Conservation (phyloP, 257 asterid genomes). For the Petunia secreta region DNA sequence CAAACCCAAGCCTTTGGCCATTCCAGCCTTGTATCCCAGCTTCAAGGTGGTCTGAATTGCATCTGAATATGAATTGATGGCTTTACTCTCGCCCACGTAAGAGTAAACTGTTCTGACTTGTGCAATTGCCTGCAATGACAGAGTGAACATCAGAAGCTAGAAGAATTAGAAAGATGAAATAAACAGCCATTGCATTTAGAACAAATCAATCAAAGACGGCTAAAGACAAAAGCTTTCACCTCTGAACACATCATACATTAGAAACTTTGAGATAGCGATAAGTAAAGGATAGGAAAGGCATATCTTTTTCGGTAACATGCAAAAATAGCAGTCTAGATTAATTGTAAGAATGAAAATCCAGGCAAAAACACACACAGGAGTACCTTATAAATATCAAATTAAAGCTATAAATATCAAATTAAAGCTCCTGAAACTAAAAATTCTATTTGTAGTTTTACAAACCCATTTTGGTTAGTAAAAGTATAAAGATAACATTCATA, state of each 20-base stretch:
- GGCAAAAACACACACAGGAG: background rate
- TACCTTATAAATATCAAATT: background rate
- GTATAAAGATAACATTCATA: background rate
- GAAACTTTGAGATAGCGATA: too few relatives aligned
- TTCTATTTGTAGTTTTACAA: background rate
- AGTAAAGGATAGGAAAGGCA: background rate
- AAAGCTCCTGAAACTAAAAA: background rate
- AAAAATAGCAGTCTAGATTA: background rate
- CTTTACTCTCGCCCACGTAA: slow-evolving; percentile 84
- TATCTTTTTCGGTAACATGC: background rate
- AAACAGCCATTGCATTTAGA: background rate
- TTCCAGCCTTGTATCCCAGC: slow-evolving; percentile 97
- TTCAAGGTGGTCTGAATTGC: slow-evolving; percentile 82
- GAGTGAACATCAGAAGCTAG: slow-evolving; percentile 24
- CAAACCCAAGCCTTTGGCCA: slow-evolving; percentile 97
- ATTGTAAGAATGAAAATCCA: background rate
- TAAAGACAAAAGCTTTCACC: background rate
- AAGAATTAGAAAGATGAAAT: background rate
- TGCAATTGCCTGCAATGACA: slow-evolving; percentile 74
- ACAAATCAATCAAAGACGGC: background rate
- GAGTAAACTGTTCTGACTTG: slow-evolving; percentile 98
- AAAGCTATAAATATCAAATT: background rate
- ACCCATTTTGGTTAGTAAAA: background rate
- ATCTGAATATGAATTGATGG: slow-evolving; percentile 79
- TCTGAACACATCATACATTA: background rate